phyloP scores from a whole-genome alignment of 805 yeast species.

The Blastobotrys robertii region DNA sequence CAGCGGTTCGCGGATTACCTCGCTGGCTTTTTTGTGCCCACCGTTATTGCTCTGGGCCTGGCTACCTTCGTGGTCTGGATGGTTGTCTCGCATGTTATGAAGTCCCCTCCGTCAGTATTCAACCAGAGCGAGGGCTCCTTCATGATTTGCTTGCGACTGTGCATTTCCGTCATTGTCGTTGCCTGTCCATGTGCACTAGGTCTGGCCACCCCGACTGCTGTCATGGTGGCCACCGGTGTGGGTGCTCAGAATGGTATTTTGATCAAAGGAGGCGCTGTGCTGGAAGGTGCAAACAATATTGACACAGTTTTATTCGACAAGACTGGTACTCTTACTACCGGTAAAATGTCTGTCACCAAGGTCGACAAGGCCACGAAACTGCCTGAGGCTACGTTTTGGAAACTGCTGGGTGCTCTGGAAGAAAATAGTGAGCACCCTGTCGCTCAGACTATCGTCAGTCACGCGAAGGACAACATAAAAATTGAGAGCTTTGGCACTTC shows the following conservation, averaged over 20 bases:
- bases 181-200: conserved; percentile 99
- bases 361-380: conserved; percentile 1
- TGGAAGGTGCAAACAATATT: conserved; percentile 61
- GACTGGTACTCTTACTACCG: conserved; percentile 90
- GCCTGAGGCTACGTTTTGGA: conserved; percentile 36
- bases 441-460: conserved; percentile 55
- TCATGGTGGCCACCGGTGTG: conserved; percentile 97
- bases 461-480: conserved; percentile 20
- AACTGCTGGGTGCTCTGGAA: conserved; percentile 51
- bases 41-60: conserved; percentile 50
- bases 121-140: conserved; percentile 41
- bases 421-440: conserved; percentile 77
- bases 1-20: conserved; percentile 80
- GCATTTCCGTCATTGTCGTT: conserved; percentile 88
- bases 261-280: conserved; percentile 85
- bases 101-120: conserved; percentile 42
- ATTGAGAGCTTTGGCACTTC: conserved; percentile 1
- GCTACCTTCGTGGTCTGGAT: conserved; percentile 62
- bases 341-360: conserved; percentile 49
- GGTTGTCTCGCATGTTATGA: conserved; percentile 29
- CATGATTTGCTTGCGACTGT: conserved; percentile 62
- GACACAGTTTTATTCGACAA: conserved; percentile 77
- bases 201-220: conserved; percentile 95
- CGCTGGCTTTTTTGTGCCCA: conserved; percentile 80
- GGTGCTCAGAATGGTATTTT: conserved; percentile 86